Evolutionary conservation across 2,329 filamentous ascomycete genomes (phyloP), one percentile per base, ranked within the genome.

Genomic region (Colletotrichum musicola): DNA sequence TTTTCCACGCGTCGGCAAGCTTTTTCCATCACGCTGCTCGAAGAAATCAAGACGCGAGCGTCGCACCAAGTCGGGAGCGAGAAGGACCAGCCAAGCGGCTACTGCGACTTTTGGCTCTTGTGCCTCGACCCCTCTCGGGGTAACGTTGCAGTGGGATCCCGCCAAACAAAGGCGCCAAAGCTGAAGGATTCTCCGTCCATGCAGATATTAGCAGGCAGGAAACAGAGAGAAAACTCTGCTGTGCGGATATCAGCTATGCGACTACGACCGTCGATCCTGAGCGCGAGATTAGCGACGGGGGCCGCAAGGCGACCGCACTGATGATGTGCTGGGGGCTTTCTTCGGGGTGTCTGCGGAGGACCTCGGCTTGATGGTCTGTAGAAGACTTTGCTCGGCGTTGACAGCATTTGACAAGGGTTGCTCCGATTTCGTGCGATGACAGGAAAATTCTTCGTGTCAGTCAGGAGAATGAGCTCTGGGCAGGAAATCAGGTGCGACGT

Each of bases 291-390:
- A 35, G 30, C 30, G 30, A 35, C 30, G 30, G 38, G 30, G 16
- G 30, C 7, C 30, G 18, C 6, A 20, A 22, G 40, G 49, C 50
- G 61, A 49, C 61, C 44, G 44, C 22, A 25, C 4, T 18, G 40
- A 35, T 16, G 27, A 6, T 22, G 27, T 51, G n/a, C n/a, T 5
- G 20, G 57, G 51, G 64, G n/a, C 22, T 25, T 66, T 50, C 58
- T 62, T 62, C 64, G 58, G 64, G n/a, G 18, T 13, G 35, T 51
- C 50, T 66, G 51, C 58, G 57, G 64, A 25, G 58, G 44, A 49
- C n/a, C 50, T 62, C 27, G 49, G 56, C 42, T 22, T n/a, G 40
- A 57, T 3, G 27, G 55, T 25, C 40, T 44, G 22, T 16, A 25
- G 22, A 22, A 49, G 10, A 16, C 14, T 51, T 22, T 49, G 20